Evolutionary conservation across 2,329 filamentous ascomycete species (phyloP).

Genomic region (Colletotrichum liaoningense): DNA sequence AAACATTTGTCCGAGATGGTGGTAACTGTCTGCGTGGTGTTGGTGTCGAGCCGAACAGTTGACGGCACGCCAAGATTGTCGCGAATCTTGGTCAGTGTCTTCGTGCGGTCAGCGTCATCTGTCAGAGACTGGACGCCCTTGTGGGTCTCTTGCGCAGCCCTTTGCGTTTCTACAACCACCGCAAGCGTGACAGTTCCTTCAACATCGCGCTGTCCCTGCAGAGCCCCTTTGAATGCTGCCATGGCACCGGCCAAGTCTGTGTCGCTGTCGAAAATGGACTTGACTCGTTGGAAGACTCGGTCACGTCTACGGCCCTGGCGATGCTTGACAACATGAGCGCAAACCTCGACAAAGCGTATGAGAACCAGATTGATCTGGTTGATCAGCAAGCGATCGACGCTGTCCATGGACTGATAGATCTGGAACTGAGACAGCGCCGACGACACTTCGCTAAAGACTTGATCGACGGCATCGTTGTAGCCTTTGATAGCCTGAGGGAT

Average conservation of each 20-base stretch:
- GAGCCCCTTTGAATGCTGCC: background rate
- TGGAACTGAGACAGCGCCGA: slow-evolving; percentile 4
- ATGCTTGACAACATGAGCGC: slow-evolving; percentile 9
- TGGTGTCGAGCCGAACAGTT: background rate
- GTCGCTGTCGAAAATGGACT: background rate
- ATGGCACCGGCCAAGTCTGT: background rate
- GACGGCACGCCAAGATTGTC: background rate
- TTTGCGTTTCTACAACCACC: background rate
- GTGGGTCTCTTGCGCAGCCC: background rate
- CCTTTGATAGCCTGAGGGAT: background rate
- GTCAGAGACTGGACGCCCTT: background rate
- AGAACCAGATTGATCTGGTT: slow-evolving; percentile 1
- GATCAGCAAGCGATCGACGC: background rate
- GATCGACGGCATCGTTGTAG: background rate
- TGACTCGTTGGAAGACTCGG: background rate
- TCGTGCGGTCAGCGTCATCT: background rate
- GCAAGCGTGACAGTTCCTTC: background rate
- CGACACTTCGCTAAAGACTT: slow-evolving; percentile 5
- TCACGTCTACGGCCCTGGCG: background rate
- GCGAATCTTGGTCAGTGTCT: background rate
- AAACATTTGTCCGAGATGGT: background rate
- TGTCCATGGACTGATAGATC: background rate
- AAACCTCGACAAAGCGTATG: slow-evolving; percentile 3
- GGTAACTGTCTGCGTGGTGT: background rate
- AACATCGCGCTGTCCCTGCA: background rate